Percentiles rank a stretch among this genome's conserved stretches.
Conservation (phyloP, 805 yeast genomes). For the Candida ascalaphidarum region DNA sequence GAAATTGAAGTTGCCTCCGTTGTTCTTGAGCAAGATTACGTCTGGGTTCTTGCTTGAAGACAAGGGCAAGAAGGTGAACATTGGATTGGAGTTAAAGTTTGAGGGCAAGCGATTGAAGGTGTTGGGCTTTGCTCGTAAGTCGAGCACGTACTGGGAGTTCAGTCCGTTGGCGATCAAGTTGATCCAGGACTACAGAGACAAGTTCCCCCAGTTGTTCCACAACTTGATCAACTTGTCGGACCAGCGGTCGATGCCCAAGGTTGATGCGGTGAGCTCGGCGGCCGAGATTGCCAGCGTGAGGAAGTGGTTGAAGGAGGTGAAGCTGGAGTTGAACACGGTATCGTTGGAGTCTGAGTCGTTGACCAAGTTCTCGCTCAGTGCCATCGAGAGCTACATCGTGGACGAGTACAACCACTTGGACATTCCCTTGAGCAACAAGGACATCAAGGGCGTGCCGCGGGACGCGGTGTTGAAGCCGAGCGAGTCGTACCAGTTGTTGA, state of each 20-base stretch:
- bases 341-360: slow-evolving; percentile 73
- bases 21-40: slow-evolving; percentile 70
- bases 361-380: slow-evolving; percentile 53
- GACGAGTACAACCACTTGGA: slow-evolving; percentile 40
- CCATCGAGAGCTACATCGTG: slow-evolving; percentile 53
- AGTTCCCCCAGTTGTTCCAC: slow-evolving; percentile 56
- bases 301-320: slow-evolving; percentile 43
- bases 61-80: slow-evolving; percentile 42
- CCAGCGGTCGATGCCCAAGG: slow-evolving; percentile 27
- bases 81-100: slow-evolving; percentile 81
- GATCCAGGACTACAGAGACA: slow-evolving; percentile 48
- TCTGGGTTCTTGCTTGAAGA: slow-evolving; percentile 59
- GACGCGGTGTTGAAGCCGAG: slow-evolving; percentile 74
- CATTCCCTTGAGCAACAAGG: slow-evolving; percentile 37
- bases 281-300: slow-evolving; percentile 35
- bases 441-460: slow-evolving; percentile 75
- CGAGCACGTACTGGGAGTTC: slow-evolving; percentile 65
- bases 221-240: slow-evolving; percentile 14
- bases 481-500: slow-evolving; percentile 60
- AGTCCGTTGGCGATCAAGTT: slow-evolving; percentile 66
- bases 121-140: slow-evolving; percentile 73
- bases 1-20: slow-evolving; percentile 46
- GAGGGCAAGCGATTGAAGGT: slow-evolving; percentile 77
- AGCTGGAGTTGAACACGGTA: slow-evolving; percentile 46
- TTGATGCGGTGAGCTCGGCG: slow-evolving; percentile 26